Percentiles rank a stretch among this genome's conserved stretches.
These are phyloP conservation scores for Ustilago vetiveriae DNA, from an alignment of 1,284 basidiomycete species.

Conservation along the genomic window DNA sequence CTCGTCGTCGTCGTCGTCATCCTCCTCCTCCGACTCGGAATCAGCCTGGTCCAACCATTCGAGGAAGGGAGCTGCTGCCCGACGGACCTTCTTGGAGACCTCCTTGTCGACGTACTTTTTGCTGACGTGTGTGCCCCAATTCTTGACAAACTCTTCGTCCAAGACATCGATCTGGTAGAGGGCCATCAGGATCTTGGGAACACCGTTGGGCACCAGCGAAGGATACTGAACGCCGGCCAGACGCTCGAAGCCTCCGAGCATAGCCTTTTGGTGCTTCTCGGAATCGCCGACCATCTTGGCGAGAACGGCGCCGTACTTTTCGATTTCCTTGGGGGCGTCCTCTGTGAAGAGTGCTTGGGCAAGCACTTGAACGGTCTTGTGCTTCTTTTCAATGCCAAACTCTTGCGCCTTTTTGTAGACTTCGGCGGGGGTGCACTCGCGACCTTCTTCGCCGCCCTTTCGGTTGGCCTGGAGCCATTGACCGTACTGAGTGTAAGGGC, in stretches of 20 bases:
- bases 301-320: constrained; percentile 79
- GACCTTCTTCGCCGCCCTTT: constrained; percentile 68
- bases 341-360: constrained; percentile 87
- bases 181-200: constrained; percentile 93
- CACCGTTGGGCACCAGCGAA: constrained; percentile 66
- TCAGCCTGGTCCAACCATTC: constrained; percentile 66
- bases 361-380: constrained; percentile 87
- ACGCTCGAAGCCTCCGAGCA: constrained; percentile 73
- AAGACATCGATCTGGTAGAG: constrained; percentile 93
- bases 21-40: constrained; percentile 61
- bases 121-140: constrained; percentile 97
- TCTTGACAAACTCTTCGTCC: constrained; percentile 87
- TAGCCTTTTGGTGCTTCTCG: constrained; percentile 94
- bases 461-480: constrained; percentile 86
- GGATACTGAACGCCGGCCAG: constrained; percentile 62
- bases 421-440: constrained; percentile 69
- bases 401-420: constrained; percentile 92
- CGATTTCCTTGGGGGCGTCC: constrained; percentile 79
- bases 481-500: constrained; percentile 83
- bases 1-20: constrained; percentile 52
- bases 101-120: constrained; percentile 97
- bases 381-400: constrained; percentile 92
- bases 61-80: constrained; percentile 93
- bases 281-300: constrained; percentile 73
- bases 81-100: constrained; percentile 91